Evolutionary conservation across 345 rosid species (phyloP).

Genomic region (Abelmoschus esculentus): DNA sequence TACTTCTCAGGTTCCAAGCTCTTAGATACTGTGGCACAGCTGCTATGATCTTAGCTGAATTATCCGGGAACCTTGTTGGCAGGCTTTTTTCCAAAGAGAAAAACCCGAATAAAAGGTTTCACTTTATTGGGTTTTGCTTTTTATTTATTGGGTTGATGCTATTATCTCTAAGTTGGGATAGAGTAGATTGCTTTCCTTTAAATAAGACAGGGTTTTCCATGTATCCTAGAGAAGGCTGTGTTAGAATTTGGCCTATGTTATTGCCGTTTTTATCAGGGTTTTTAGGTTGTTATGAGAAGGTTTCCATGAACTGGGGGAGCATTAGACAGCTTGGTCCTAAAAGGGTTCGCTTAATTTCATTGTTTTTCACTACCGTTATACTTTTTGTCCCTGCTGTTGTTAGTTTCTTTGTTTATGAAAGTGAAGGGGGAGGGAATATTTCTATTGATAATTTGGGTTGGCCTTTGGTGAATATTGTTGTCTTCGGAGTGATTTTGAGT

Average conservation of each 20-base stretch:
- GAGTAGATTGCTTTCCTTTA: slow-evolving; percentile 72
- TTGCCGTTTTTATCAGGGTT: slow-evolving; percentile 84
- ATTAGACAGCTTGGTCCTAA: slow-evolving; percentile 57
- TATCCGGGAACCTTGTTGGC: slow-evolving; percentile 67
- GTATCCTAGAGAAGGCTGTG: slow-evolving; percentile 48
- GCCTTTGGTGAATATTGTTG: slow-evolving; percentile 86
- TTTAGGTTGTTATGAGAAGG: slow-evolving; percentile 74
- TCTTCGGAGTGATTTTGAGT: slow-evolving; percentile 77
- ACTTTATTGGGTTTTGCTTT: slow-evolving; percentile 51
- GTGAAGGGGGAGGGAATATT: slow-evolving; percentile 33
- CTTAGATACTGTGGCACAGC: slow-evolving; percentile 87
- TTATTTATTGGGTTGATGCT: slow-evolving; percentile 58
- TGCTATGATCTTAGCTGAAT: slow-evolving; percentile 87
- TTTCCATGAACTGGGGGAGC: slow-evolving; percentile 59
- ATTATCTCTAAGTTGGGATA: slow-evolving; percentile 83
- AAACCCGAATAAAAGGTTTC: slow-evolving; percentile 22
- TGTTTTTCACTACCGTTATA: slow-evolving; percentile 55
- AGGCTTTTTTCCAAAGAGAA: slow-evolving; percentile 35
- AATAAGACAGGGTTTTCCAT: slow-evolving; percentile 36
- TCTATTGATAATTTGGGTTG: slow-evolving; percentile 59
- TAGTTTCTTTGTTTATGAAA: slow-evolving; percentile 44
- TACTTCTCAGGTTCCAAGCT: slow-evolving; percentile 81
- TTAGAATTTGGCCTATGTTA: slow-evolving; percentile 75
- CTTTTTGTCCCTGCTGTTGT: slow-evolving; percentile 67
- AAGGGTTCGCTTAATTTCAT: slow-evolving; percentile 57